phyloP scores from a whole-genome alignment of 192 early-diverging fungal genomes.

The Fimicolochytrium jonesii region DNA sequence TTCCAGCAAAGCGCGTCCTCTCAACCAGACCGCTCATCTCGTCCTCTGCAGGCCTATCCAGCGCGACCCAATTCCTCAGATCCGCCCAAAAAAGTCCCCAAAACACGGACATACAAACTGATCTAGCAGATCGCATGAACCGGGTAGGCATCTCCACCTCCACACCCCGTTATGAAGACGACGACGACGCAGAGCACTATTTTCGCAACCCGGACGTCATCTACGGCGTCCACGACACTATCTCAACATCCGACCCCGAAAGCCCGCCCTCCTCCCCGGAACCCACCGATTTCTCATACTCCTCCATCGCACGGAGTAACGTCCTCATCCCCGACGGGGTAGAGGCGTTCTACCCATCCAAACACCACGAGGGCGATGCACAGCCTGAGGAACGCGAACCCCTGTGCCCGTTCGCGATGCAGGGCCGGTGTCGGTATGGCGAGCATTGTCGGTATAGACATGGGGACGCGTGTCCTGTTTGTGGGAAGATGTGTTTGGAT shows the following conservation, averaged over 20 bases:
- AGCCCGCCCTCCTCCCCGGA: not conserved
- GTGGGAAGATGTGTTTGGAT: constrained; percentile 37
- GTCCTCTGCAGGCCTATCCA: not conserved
- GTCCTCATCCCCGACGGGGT: not conserved
- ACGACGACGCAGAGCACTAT: no score
- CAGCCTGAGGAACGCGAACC: constrained; percentile 1
- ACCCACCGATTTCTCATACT: not conserved
- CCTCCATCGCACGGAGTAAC: not conserved
- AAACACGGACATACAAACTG: no score
- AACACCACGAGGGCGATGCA: not conserved
- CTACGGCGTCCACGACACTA: no score
- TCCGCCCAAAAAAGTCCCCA: no score
- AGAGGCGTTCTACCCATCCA: not conserved
- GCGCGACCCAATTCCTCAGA: not conserved
- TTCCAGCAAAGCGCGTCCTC: not conserved
- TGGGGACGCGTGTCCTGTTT: constrained; percentile 41
- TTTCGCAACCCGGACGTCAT: no score
- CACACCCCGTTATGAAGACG: no score
- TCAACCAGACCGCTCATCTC: not conserved
- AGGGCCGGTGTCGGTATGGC: constrained; percentile 39
- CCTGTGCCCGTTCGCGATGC: constrained; percentile 43
- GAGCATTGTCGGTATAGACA: constrained; percentile 39
- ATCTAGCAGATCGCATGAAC: no score
- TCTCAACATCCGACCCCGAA: no score
- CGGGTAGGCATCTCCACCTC: no score